A percentile compares a stretch with the other conserved stretches of the same genome.
These are phyloP conservation scores for Glarea lozoyensis DNA, from an alignment of 495 filamentous ascomycete species.

Conservation along the genomic window DNA sequence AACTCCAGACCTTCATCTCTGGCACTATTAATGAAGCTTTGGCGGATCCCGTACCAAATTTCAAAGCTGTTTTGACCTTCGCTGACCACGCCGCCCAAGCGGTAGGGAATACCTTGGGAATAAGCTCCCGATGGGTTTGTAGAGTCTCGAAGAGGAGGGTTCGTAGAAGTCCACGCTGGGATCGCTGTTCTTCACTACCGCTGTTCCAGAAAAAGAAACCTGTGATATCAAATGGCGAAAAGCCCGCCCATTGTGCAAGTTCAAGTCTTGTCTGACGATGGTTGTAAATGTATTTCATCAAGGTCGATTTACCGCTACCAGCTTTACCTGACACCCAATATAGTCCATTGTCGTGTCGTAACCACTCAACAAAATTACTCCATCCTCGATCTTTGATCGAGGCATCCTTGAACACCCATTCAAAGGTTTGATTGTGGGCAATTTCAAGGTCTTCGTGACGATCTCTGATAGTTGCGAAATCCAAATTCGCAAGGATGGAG, in stretches of 20 bases:
- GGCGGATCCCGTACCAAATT: background rate
- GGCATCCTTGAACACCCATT: slow-evolving; percentile 10
- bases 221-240: slow-evolving; percentile 4
- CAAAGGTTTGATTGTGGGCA: slow-evolving; percentile 18
- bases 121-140: slow-evolving; percentile 4
- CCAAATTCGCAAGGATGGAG: slow-evolving; percentile 13
- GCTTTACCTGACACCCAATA: slow-evolving; percentile 30
- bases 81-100: no score
- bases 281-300: slow-evolving; percentile 24
- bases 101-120: slow-evolving; percentile 10
- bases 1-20: background rate
- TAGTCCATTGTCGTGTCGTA: slow-evolving; percentile 5
- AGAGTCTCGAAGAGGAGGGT: slow-evolving; percentile 21
- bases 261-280: slow-evolving; percentile 6
- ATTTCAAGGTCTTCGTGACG: slow-evolving; percentile 16
- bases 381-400: background rate
- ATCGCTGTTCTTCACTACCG: slow-evolving; percentile 21
- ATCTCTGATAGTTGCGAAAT: slow-evolving; percentile 13
- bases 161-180: slow-evolving; percentile 21
- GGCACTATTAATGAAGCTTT: background rate
- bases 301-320: slow-evolving; percentile 29
- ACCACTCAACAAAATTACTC: slow-evolving; percentile 18
- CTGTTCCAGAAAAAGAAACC: slow-evolving; percentile 29
- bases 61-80: no score
- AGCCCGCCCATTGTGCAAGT: slow-evolving; percentile 18